A percentile compares a stretch with the other conserved stretches of the same genome.
phyloP scores from a whole-genome alignment of 257 asterid species.

The Jasminum sambac region DNA sequence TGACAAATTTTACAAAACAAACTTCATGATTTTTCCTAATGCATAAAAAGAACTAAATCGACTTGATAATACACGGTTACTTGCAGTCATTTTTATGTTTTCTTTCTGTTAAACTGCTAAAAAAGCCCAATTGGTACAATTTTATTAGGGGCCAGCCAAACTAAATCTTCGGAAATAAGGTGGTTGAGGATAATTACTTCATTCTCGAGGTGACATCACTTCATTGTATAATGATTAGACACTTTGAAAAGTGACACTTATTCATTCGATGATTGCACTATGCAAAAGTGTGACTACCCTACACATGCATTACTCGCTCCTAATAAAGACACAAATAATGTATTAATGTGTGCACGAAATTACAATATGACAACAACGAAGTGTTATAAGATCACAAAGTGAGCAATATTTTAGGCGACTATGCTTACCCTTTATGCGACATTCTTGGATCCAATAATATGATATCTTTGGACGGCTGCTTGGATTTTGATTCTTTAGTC shows the following conservation, averaged over 20 bases:
- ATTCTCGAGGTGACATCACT: no score
- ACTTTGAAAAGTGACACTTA: no score
- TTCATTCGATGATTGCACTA: no score
- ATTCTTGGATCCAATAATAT: conserved; percentile 5
- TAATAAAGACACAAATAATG: background rate
- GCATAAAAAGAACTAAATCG: no score
- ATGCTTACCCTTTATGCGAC: conserved; percentile 5
- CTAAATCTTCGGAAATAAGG: no score
- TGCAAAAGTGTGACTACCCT: no score
- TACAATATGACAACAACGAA: background rate
- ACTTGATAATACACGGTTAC: background rate
- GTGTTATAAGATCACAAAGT: background rate
- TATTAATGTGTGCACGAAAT: background rate
- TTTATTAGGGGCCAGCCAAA: background rate
- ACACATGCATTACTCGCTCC: no score
- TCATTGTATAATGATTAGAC: no score
- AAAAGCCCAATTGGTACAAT: background rate
- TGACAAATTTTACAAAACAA: background rate
- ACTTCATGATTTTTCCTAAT: background rate
- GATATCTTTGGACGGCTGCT: background rate
- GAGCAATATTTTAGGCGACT: background rate
- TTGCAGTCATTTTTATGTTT: background rate
- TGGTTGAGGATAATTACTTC: no score
- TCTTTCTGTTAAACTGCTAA: no score
- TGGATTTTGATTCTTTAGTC: background rate